These are phyloP conservation scores for Colletotrichum orchidophilum DNA, from an alignment of 2,329 filamentous ascomycete species.

Conservation along the genomic window DNA sequence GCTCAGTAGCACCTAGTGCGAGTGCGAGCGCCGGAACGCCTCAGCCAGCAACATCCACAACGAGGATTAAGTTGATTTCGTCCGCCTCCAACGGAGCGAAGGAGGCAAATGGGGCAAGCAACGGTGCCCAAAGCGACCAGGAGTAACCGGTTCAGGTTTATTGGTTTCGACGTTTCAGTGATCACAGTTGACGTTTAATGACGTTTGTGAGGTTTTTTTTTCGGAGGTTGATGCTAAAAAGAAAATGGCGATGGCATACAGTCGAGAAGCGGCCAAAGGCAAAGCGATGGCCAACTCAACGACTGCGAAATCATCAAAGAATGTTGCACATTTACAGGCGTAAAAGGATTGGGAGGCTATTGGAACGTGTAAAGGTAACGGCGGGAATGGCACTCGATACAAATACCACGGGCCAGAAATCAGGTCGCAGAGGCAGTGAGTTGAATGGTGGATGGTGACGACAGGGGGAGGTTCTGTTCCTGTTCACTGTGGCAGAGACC, in stretches of 20 bases:
- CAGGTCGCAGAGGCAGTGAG: slow-evolving; percentile 15
- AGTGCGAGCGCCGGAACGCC: slow-evolving; percentile 72
- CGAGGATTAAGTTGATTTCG: slow-evolving; percentile 76
- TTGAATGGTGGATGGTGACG: not conserved
- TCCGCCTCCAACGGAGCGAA: slow-evolving; percentile 48
- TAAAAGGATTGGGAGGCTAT: slow-evolving; percentile 30
- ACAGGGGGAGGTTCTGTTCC: not conserved
- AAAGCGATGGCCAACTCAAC: not conserved
- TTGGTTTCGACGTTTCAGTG: slow-evolving; percentile 20
- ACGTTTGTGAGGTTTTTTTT: slow-evolving; percentile 7
- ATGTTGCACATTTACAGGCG: slow-evolving; percentile 31
- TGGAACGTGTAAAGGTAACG: slow-evolving; percentile 36
- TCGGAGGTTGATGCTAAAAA: slow-evolving; percentile 32
- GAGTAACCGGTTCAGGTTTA: slow-evolving; percentile 46
- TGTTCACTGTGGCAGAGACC: slow-evolving; percentile 3
- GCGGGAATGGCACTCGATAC: slow-evolving; percentile 35
- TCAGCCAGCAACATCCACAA: slow-evolving; percentile 63
- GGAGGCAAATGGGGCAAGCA: slow-evolving; percentile 42
- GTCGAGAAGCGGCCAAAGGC: slow-evolving; percentile 1
- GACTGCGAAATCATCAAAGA: slow-evolving; percentile 15
- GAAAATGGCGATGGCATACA: slow-evolving; percentile 29
- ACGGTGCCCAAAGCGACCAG: slow-evolving; percentile 61
- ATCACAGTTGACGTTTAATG: slow-evolving; percentile 14
- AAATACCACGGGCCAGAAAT: slow-evolving; percentile 40
- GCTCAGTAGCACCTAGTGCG: slow-evolving; percentile 53